Evolutionary conservation across 1,284 basidiomycete genomes (phyloP), one percentile per base, ranked within the genome.

Genomic region (Pseudozyma thailandica): DNA sequence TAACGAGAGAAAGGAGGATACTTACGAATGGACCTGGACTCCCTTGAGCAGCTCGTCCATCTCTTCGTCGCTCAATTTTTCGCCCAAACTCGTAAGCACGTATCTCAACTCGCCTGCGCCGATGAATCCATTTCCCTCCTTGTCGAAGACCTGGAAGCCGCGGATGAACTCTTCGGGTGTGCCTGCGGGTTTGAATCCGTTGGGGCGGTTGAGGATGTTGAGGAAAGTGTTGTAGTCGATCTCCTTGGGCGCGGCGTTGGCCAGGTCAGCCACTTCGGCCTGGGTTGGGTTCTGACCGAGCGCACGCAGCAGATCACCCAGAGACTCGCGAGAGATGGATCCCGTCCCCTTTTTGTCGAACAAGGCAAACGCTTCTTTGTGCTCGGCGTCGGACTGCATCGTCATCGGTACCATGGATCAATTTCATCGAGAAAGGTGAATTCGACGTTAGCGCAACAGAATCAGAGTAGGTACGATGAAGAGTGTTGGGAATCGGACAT

Each of bases 101-200:
- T 98, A 98, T 84, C 93, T 88, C 71, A 98, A 87, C 84, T 89
- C 88, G 49, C 94, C 94, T 25, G 91, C 93, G 51, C 93, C 93
- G 79, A 98, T 98, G 85, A 91, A 93, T 0, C 95, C 95, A 78
- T 96, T 96, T 41, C 93, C 93, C 70, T 96, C 94, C 85, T 97
- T 97, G 85, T 98, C 95, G 75, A 98, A 98, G 18, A 98, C 95
- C 82, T 98, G 94, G 88, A 98, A 98, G 9, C 94, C 96, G 55
- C 95, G 93, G 80, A 97, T 93, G 85, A 98, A 98, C 83, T 98
- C 95, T 87, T 98, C 95, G 13, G 78, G 74, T 27, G 74, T 77
- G 6, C 68, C 74, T 16, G 63, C 94, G 30, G 94, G 94, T 84
- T 95, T 96, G 87, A 94, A 97, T 2, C 94, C 94, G 81, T 96